Evolutionary conservation across 2,329 filamentous ascomycete species (phyloP), one percentile per base, ranked within the genome.

Genomic region (Orbilia javanica): DNA sequence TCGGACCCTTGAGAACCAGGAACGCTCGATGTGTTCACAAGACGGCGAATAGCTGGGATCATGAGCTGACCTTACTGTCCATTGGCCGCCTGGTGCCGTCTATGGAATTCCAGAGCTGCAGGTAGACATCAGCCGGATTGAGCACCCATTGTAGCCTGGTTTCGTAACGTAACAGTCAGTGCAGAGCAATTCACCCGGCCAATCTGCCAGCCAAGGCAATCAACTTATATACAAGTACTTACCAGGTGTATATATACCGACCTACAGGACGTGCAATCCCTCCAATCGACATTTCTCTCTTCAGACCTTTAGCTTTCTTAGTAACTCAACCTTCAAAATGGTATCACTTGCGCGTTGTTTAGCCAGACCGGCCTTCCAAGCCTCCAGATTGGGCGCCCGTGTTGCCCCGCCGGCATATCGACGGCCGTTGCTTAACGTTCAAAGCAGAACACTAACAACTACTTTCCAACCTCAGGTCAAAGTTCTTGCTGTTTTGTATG

Each of bases 401-500:
- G 66, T 71, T 71, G 67, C 36, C 34, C 67, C 52, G 34, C 62
- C 67, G n/a, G 67, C 74, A 31, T 66, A 62, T 46, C 62, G 74
- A 60, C 66, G 46, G 60, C 60, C 67, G 27, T 36, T 70, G 50
- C 57, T 48, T 1, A 22, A 62, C 18, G 25, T 77, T 53, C 73
- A 77, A 66, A 71, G 62, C 67, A 78, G 79, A 78, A 66, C 53
- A 79, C 80, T 82, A 62, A 82, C 81, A 50, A 80, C 80, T n/a
- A 82, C 80, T 72, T 80, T 79, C 68, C 80, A 81, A 66, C 80
- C 80, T 44, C 81, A 82, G 80, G 81, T 82, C 29, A 82, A 82
- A 79, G 81, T 82, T 63, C 80, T 82, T 36, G 80, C 81, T 63
- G 81, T 82, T 13, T 79, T 82, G 50, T 82, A 82, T 70, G 81